Base-by-base conservation (phyloP, 2,329 filamentous ascomycete genomes). In the Sclerotinia glacialis region DNA sequence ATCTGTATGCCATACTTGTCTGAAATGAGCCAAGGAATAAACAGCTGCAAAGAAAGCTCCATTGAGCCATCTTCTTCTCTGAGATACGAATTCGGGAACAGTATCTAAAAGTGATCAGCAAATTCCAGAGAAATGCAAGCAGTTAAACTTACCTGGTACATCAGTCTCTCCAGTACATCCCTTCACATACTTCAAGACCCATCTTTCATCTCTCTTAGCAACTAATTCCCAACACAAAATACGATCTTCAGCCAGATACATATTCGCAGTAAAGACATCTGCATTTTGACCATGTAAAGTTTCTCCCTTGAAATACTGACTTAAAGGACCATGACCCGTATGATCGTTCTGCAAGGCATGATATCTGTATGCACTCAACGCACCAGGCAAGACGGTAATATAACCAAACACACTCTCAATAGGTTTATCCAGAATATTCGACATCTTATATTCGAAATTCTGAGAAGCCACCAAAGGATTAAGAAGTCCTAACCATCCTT, bases 401-500 rank as follows among this genome's bases (percentile, higher is more conserved):
- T 98, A 99, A 2, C 95, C 95, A 77, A 99, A 99, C 0, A 97
- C 94, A 0, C 92, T 97, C 78, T 99, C 95, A 2, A 99, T 82
- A 0, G 95, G 95, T 78, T 99, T 99, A 77, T 99, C 95, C 34
- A 99, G 83, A 74, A 99, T 99, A 74, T 99, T 99, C 50, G 93
- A 97, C 92, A 99, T 97, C 79, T 99, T 99, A 83, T 99, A 99
- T 81, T 99, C 95, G 72, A 99, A 99, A 77, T 99, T 99, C 75
- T 99, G 95, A 55, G 93, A 96, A 0, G 95, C 95, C 21, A 99
- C 94, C 7, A 99, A 83, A 0, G 95, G 95, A 74, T 99, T 99
- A 55, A 99, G 81, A 21, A 99, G 83, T 69, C 94, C 92, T 6
- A 87, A 81, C 75, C 92, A 93, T 31, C 85, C 88, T 71, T 89